A percentile compares a stretch with the other conserved stretches of the same genome.
Evolutionary conservation across 805 yeast genomes (phyloP).

Genomic region (Starmerella apis): DNA sequence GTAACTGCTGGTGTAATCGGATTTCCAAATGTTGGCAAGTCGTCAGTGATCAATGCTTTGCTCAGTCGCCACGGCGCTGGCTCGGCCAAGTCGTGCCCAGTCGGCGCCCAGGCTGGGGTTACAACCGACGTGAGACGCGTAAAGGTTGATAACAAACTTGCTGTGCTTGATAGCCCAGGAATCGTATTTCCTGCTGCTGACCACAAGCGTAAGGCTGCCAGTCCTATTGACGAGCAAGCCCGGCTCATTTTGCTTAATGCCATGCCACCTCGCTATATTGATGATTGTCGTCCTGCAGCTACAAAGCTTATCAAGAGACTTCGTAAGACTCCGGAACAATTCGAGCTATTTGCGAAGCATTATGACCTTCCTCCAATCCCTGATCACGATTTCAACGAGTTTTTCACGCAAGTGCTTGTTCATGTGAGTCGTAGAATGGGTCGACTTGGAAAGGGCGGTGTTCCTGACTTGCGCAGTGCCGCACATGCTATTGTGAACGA

Average conservation of each 20-base stretch:
- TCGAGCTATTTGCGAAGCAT: constrained; percentile 54
- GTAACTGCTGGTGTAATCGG: constrained; percentile 93
- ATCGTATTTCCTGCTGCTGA: constrained; percentile 70
- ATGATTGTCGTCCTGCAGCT: constrained; percentile 77
- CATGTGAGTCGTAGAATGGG: constrained; percentile 91
- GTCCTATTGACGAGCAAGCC: constrained; percentile 64
- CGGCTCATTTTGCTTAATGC: constrained; percentile 81
- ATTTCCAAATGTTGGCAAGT: constrained; percentile 94
- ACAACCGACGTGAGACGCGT: constrained; percentile 87
- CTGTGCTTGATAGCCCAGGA: constrained; percentile 91
- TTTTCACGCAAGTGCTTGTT: constrained; percentile 74
- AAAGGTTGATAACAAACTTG: constrained; percentile 80
- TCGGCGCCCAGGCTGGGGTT: constrained; percentile 95
- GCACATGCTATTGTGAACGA: constrained; percentile 75
- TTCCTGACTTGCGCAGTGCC: constrained; percentile 80
- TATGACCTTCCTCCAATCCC: constrained; percentile 78
- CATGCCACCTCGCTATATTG: constrained; percentile 72
- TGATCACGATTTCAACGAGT: constrained; percentile 58
- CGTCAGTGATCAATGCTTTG: constrained; percentile 84
- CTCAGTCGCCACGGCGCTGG: constrained; percentile 48
- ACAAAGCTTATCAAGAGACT: constrained; percentile 65
- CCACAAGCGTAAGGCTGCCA: constrained; percentile 30
- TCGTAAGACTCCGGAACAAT: constrained; percentile 56
- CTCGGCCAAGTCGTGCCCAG: constrained; percentile 70
- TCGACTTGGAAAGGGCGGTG: constrained; percentile 82